Conservation (phyloP, 768 basidiomycete species). For the Hygrophoropsis aurantiaca region DNA sequence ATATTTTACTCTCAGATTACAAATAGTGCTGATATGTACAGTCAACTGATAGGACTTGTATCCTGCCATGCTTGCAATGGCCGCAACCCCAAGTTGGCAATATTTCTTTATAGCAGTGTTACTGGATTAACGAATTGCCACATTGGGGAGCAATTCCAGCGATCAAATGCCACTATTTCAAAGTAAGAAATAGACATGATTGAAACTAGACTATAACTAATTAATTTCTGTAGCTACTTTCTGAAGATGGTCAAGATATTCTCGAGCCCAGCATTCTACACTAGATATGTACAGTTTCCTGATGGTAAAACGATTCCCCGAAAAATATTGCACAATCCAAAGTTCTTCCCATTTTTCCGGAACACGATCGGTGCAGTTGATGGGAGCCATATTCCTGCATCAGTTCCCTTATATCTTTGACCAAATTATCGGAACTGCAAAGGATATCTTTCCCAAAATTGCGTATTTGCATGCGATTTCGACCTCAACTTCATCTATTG, state of each 20-base stretch:
- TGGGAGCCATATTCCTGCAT: conserved; percentile 13
- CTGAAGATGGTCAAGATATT: conserved; percentile 9
- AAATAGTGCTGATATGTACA: too few species aligned
- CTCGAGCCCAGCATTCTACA: neutral
- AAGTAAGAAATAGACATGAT: conserved; percentile 17
- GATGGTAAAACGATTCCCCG: too few species aligned
- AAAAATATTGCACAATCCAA: conserved; percentile 22
- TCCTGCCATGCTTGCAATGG: too few species aligned
- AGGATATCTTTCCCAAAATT: conserved; percentile 13
- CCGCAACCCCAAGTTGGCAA: too few species aligned
- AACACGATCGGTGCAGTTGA: conserved; percentile 34
- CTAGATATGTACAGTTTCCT: neutral
- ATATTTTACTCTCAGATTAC: too few species aligned
- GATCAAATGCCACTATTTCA: conserved; percentile 37
- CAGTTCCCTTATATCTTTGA: neutral
- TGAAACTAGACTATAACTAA: neutral
- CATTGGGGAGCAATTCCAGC: conserved; percentile 37
- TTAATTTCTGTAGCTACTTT: conserved; percentile 15
- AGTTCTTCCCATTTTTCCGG: conserved; percentile 31
- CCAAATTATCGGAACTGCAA: conserved; percentile 10
- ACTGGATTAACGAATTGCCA: conserved; percentile 27
- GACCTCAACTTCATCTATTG: conserved; percentile 12
- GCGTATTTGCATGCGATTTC: conserved; percentile 15
- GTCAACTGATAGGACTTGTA: too few species aligned
- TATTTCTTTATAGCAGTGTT: too few species aligned